These are phyloP conservation scores for Gossypium rotundifolium DNA, from an alignment of 345 rosid species.

Conservation along the genomic window DNA sequence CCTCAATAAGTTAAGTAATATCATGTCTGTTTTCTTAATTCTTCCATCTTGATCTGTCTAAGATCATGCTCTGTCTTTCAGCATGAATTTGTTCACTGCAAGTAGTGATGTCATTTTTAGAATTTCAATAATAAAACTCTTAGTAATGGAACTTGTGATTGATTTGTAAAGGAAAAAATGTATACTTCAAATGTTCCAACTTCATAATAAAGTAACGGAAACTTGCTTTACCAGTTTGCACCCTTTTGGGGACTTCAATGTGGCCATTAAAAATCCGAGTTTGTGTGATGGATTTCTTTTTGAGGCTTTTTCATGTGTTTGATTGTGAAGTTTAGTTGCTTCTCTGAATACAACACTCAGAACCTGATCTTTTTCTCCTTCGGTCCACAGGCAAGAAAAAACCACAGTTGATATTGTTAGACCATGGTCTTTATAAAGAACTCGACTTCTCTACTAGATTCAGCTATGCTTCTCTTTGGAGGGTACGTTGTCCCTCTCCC, in stretches of 20 bases:
- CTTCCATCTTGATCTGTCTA: background rate
- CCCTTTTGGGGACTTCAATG: background rate
- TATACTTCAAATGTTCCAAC: background rate
- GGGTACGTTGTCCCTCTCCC: background rate
- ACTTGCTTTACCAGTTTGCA: background rate
- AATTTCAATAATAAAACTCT: background rate
- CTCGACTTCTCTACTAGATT: slow-evolving; percentile 3
- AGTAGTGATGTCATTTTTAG: background rate
- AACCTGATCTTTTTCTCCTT: background rate
- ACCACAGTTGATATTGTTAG: background rate
- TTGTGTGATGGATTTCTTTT: slow-evolving; percentile 1
- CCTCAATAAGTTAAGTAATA: background rate
- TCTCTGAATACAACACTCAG: background rate
- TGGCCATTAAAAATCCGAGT: background rate
- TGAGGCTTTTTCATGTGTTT: background rate
- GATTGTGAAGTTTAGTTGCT: background rate
- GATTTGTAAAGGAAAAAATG: background rate
- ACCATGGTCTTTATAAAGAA: slow-evolving; percentile 4
- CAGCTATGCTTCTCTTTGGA: slow-evolving; percentile 5
- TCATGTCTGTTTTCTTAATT: background rate
- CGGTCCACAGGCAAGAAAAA: background rate
- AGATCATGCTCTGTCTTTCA: background rate
- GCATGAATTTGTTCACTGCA: background rate
- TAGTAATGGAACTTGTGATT: background rate
- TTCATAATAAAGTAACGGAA: background rate